phyloP scores from a whole-genome alignment of 2,329 filamentous ascomycete genomes.

The Zarea fungicola region DNA sequence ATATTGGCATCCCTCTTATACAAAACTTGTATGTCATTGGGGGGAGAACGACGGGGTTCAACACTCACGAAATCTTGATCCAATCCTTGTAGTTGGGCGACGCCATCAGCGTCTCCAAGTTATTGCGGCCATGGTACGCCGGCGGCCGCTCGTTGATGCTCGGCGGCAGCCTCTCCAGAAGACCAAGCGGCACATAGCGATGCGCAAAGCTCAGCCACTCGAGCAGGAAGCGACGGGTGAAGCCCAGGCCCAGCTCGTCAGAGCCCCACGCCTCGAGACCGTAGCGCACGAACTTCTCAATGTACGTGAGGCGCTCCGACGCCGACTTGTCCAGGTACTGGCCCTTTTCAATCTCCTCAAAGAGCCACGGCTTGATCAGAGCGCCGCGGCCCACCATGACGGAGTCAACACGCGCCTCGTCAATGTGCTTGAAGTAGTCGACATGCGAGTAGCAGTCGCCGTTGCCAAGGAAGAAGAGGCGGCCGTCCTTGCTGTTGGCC shows the following conservation, averaged over 20 bases:
- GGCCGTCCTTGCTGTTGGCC: slow-evolving; percentile 54
- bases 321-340: slow-evolving; percentile 97
- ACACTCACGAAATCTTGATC: slow-evolving; percentile 90
- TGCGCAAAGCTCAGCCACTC: slow-evolving; percentile 95
- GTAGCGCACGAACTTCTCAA: slow-evolving; percentile 86
- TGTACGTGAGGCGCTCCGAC: slow-evolving; percentile 73
- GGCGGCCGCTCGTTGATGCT: slow-evolving; percentile 86
- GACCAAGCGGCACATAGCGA: slow-evolving; percentile 83
- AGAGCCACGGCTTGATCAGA: slow-evolving; percentile 96
- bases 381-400: slow-evolving; percentile 97
- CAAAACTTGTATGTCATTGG: too few species aligned
- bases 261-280: slow-evolving; percentile 93
- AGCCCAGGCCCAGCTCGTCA: slow-evolving; percentile 89
- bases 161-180: slow-evolving; percentile 84
- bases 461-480: slow-evolving; percentile 90
- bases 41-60: too few species aligned
- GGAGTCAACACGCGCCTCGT: slow-evolving; percentile 76
- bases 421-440: slow-evolving; percentile 76
- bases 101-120: slow-evolving; percentile 87
- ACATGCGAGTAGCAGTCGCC: slow-evolving; percentile 92
- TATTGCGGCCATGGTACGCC: slow-evolving; percentile 75
- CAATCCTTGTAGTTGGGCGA: slow-evolving; percentile 94
- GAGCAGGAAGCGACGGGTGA: slow-evolving; percentile 83
- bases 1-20: not conserved
- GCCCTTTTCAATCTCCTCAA: slow-evolving; percentile 87